Conservation (phyloP, 1,284 basidiomycete species). For the Ceratobasidium theobromae region DNA sequence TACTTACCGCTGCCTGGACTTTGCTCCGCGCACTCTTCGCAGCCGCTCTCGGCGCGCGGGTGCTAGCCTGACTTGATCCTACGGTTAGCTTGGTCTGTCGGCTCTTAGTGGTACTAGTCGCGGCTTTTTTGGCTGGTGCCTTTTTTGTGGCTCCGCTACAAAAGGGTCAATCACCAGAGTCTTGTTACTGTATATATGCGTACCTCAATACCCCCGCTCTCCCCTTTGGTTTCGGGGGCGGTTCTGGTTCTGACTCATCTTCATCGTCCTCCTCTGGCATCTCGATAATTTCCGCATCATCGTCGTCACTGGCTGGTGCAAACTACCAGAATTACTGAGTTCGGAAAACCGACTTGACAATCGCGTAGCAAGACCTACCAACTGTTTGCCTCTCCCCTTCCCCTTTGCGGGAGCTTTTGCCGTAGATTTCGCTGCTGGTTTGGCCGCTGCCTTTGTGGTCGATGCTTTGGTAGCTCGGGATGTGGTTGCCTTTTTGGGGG, state of each 20-base stretch:
- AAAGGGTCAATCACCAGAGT: not conserved
- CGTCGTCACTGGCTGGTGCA: slow-evolving; percentile 34
- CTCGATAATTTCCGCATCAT: slow-evolving; percentile 35
- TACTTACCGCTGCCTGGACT: slow-evolving; percentile 30
- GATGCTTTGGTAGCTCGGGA: slow-evolving; percentile 41
- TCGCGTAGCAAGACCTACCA: slow-evolving; percentile 9
- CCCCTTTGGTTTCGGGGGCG: slow-evolving; percentile 32
- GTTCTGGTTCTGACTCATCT: slow-evolving; percentile 16
- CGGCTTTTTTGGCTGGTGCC: slow-evolving; percentile 34
- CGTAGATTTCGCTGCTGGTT: slow-evolving; percentile 50
- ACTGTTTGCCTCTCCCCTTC: slow-evolving; percentile 36
- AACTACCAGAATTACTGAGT: slow-evolving; percentile 5
- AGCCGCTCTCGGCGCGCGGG: slow-evolving; percentile 22
- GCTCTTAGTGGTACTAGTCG: slow-evolving; percentile 37
- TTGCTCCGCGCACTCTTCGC: slow-evolving; percentile 32
- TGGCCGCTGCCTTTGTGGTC: slow-evolving; percentile 37
- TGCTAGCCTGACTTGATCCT: not conserved
- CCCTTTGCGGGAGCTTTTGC: slow-evolving; percentile 31
- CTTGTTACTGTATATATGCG: not conserved
- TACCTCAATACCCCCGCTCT: slow-evolving; percentile 35
- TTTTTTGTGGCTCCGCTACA: slow-evolving; percentile 32
- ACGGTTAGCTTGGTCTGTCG: slow-evolving; percentile 18
- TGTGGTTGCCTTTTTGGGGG: slow-evolving; percentile 41
- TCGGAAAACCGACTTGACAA: not conserved
- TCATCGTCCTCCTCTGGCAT: slow-evolving; percentile 37